Conservation (phyloP, 116 monocot species). For the Cymodocea nodosa region DNA sequence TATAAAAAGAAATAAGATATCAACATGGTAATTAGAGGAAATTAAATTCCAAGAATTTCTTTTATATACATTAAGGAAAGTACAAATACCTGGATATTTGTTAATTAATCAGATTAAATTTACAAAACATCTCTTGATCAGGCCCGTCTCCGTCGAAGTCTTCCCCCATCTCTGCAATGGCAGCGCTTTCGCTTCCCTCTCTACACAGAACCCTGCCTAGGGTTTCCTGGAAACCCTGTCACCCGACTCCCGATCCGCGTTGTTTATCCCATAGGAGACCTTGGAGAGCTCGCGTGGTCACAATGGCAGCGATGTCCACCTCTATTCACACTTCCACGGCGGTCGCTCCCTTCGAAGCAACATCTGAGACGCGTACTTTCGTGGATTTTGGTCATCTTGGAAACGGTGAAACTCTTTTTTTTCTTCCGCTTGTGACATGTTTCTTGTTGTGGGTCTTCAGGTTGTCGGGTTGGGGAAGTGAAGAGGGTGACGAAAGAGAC, state of each 20-base stretch:
- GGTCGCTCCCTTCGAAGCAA: background rate
- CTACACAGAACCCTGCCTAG: background rate
- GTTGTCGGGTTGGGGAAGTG: constrained; percentile 50
- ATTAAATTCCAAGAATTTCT: too few relatives aligned
- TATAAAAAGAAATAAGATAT: too few relatives aligned
- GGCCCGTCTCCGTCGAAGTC: background rate
- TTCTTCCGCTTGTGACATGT: background rate
- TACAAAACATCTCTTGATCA: too few relatives aligned
- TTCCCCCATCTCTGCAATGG: background rate
- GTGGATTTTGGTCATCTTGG: too few relatives aligned
- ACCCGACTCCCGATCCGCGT: background rate
- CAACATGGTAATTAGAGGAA: too few relatives aligned
- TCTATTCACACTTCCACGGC: background rate
- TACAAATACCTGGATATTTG: too few relatives aligned
- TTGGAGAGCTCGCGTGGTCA: background rate
- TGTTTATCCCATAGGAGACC: background rate
- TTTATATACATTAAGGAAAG: too few relatives aligned
- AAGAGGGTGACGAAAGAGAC: constrained; percentile 74
- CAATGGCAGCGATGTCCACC: too few relatives aligned
- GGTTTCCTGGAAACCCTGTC: background rate
- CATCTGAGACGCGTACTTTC: background rate
- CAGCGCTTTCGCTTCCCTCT: background rate
- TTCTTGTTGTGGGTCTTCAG: constrained; percentile 3
- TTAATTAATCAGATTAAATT: too few relatives aligned
- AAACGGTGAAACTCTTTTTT: background rate